These are phyloP conservation scores for Flaveria brownii DNA, from an alignment of 129 eudicot genomes.

Conservation along the genomic window DNA sequence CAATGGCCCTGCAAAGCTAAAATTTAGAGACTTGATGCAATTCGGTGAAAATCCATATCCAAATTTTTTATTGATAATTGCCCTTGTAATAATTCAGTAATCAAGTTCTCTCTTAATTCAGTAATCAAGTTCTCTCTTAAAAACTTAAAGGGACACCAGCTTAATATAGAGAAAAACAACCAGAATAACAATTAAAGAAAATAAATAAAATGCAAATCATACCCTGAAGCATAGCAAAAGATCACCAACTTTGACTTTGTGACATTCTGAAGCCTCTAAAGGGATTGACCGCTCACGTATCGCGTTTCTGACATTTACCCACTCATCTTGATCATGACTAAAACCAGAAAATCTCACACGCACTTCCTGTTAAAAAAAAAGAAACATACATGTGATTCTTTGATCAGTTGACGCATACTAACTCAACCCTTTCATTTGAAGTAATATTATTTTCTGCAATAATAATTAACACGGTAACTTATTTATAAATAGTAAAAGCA, in stretches of 20 bases:
- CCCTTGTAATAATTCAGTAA: neutral
- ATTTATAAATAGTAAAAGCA: neutral
- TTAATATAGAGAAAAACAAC: neutral
- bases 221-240: conserved; percentile 80
- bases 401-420: neutral
- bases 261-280: conserved; percentile 78
- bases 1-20: neutral
- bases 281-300: conserved; percentile 91
- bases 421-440: conserved; percentile 1
- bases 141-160: neutral
- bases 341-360: conserved; percentile 95
- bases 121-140: neutral
- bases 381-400: neutral
- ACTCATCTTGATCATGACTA: conserved; percentile 80
- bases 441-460: neutral
- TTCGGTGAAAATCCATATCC: neutral
- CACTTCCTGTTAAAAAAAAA: conserved; percentile 50
- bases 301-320: conserved; percentile 75
- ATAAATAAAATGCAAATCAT: conserved; percentile 16
- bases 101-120: neutral
- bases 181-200: neutral
- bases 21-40: neutral
- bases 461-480: neutral
- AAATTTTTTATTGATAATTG: neutral
- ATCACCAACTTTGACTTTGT: conserved; percentile 75